Evolutionary conservation across 257 asterid genomes (phyloP).

Genomic region (Galeopsis tetrahit): DNA sequence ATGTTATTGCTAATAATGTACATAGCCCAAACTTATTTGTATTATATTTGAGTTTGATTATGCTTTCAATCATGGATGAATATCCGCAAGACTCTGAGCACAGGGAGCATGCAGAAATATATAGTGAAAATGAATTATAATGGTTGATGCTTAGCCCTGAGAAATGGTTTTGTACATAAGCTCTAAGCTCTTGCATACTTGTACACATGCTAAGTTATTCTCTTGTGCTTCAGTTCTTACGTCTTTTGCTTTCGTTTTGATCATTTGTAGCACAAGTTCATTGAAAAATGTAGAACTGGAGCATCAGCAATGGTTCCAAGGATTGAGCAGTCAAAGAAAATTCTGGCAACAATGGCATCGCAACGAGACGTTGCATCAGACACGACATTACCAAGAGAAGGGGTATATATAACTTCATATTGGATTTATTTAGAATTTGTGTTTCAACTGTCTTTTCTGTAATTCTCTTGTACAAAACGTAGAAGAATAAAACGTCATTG

Average conservation of each 20-base stretch:
- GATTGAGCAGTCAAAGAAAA: conserved; percentile 85
- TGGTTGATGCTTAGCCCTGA: not conserved
- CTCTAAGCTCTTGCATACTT: conserved; percentile 24
- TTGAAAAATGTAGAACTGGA: conserved; percentile 89
- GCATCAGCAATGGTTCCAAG: conserved; percentile 89
- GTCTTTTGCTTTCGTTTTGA: conserved; percentile 30
- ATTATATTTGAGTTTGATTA: conserved; percentile 13
- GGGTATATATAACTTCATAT: conserved; percentile 46
- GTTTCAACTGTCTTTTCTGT: conserved; percentile 24
- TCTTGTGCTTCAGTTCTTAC: conserved; percentile 36
- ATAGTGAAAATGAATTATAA: conserved; percentile 10
- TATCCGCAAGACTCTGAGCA: conserved; percentile 5
- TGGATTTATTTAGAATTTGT: conserved; percentile 27
- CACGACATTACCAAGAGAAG: conserved; percentile 59
- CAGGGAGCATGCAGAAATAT: conserved; percentile 18
- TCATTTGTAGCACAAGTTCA: conserved; percentile 85
- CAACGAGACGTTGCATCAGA: conserved; percentile 61
- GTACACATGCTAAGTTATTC: conserved; percentile 19
- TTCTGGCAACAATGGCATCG: conserved; percentile 68
- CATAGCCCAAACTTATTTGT: not conserved
- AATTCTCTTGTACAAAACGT: conserved; percentile 20
- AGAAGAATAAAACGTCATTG: conserved; percentile 27
- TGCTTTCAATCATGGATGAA: not conserved
- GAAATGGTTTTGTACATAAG: conserved; percentile 25
- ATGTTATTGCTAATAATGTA: not conserved